Base-by-base conservation (phyloP, 805 yeast genomes). In the Saccharomyces kudriavzevii region DNA sequence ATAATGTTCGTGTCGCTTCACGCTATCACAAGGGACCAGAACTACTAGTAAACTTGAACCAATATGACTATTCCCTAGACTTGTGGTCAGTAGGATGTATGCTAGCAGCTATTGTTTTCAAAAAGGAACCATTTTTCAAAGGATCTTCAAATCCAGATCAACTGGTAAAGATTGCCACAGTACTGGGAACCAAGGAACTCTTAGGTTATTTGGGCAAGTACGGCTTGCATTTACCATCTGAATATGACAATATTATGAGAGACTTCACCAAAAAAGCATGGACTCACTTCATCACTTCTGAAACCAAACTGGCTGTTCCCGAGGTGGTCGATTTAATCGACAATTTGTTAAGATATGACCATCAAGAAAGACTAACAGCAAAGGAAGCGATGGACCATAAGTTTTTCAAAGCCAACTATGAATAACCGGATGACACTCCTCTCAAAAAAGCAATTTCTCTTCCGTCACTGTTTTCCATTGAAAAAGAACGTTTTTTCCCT, bases 1-100 rank as follows among this genome's bases (percentile, higher is more conserved):
- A 88, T 65, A 91, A 91, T 65, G 97, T 91, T 22, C 78, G 97
- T 59, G 97, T 91, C 17, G 97, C 97, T 1, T 88, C 96, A 4
- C 74, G 97, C 60, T 89, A 89, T 68, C 91, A 86, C 70, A 91
- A 91, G 70, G 97, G 97, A 2, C 97, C 97, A 2, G 97, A 91
- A 67, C 73, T 91, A 54, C 75, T 91, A 56, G 89, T 90, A 25
- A 91, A 90, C 68, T 83, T 85, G 65, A 87, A 87, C 66, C 85
- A 83, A 72, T 91, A 91, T 69, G 97, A 91, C 70, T 91, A 91
- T 69, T 87, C 96, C 8, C 76, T 91, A 52, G 97, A 91, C 70
- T 70, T 91, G 63, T 91, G 97, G 97, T 88, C 96, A 0, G 85
- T 88, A 53, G 97, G 97, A 46, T 91, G 96, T 45, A 89, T 89